phyloP scores from a whole-genome alignment of 495 filamentous ascomycete species.

The Platismatia glauca region DNA sequence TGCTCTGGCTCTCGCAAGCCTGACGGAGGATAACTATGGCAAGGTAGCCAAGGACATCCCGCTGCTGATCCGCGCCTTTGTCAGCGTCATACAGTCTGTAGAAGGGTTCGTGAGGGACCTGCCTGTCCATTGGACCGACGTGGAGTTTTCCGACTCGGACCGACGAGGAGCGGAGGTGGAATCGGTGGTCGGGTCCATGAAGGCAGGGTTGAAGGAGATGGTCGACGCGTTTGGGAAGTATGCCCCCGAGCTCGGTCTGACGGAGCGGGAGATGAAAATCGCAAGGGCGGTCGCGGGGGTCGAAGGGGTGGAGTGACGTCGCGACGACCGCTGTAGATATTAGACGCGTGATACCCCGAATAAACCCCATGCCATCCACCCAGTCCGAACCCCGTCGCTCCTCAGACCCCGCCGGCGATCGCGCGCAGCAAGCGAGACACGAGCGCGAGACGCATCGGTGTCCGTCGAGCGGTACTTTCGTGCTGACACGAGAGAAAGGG shows the following conservation, averaged over 20 bases:
- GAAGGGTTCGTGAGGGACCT: constrained; percentile 56
- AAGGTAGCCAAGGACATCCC: constrained; percentile 74
- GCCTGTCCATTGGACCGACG: constrained; percentile 74
- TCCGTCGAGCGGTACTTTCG: no score
- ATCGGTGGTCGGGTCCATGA: constrained; percentile 49
- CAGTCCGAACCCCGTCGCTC: background rate
- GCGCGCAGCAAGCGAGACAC: background rate
- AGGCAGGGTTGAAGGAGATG: constrained; percentile 49
- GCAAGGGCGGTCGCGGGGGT: constrained; percentile 55
- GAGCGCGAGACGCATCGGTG: no score
- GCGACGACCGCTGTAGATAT: background rate
- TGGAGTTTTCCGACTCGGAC: constrained; percentile 41
- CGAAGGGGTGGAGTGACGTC: constrained; percentile 1
- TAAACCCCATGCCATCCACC: background rate
- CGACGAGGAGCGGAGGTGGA: constrained; percentile 50
- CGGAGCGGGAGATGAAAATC: constrained; percentile 54
- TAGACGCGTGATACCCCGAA: background rate
- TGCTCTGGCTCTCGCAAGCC: constrained; percentile 56
- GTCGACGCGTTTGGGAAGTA: constrained; percentile 63
- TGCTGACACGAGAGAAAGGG: no score
- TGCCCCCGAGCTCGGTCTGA: constrained; percentile 54
- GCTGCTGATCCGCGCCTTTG: constrained; percentile 60
- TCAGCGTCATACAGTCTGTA: constrained; percentile 54
- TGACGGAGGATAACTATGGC: constrained; percentile 80
- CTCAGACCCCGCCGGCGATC: background rate